Evolutionary conservation across 352 stramenopile species (phyloP).

Genomic region (Plasmopara viticola): DNA sequence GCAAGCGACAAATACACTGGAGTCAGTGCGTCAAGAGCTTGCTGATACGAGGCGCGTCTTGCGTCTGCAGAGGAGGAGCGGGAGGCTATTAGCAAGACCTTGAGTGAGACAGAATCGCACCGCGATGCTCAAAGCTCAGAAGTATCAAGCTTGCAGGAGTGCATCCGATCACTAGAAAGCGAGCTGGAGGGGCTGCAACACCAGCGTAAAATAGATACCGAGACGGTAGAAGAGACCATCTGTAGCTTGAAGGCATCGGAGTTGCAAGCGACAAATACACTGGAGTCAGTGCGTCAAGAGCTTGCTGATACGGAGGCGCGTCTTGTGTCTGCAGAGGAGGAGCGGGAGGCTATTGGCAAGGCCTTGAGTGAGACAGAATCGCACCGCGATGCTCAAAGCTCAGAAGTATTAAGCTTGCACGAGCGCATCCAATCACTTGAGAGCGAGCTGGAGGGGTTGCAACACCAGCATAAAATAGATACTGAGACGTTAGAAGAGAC

Average conservation of each 20-base stretch:
- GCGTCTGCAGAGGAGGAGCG: no score
- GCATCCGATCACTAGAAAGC: conserved; percentile 10
- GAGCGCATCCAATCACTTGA: conserved; percentile 12
- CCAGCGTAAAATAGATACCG: conserved; percentile 16
- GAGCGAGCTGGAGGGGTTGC: conserved; percentile 21
- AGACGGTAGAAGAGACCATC: conserved; percentile 22
- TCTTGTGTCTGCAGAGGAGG: conserved; percentile 12
- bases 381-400: conserved; percentile 14
- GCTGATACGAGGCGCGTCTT: no score
- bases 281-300: conserved; percentile 19
- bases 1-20: no score
- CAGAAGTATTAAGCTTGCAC: conserved; percentile 9
- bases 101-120: no score
- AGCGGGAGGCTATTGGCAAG: conserved; percentile 15
- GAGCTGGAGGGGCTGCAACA: conserved; percentile 22
- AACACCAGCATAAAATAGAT: conserved; percentile 14
- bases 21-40: no score
- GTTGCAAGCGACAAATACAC: conserved; percentile 6
- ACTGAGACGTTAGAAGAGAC: conserved; percentile 16
- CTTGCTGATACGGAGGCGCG: conserved; percentile 16
- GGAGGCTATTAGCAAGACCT: no score
- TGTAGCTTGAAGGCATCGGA: conserved; percentile 16
- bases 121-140: no score
- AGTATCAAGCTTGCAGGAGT: background rate
- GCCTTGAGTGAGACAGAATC: conserved; percentile 16